Evolutionary conservation across 129 eudicot genomes (phyloP).

Genomic region (Chrysanthemum lavandulifolium): DNA sequence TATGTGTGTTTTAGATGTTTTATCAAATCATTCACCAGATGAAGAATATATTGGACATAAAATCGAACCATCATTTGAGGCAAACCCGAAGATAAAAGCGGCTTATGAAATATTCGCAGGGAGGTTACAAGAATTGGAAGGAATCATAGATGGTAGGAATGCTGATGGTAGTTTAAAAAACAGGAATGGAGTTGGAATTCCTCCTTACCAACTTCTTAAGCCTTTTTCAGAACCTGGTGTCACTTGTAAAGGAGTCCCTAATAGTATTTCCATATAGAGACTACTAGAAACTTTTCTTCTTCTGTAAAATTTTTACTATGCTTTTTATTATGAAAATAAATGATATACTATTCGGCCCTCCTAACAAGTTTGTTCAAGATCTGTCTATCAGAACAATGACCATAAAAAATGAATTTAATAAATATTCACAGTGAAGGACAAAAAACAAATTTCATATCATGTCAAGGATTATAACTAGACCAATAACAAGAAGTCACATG

Average conservation of each 20-base stretch:
- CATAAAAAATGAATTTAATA: too few species aligned
- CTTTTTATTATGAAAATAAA: too few species aligned
- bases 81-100: not conserved
- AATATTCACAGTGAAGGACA: too few species aligned
- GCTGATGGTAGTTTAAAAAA: not conserved
- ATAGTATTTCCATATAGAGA: too few species aligned
- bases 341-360: too few species aligned
- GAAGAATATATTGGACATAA: not conserved
- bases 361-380: too few species aligned
- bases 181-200: not conserved
- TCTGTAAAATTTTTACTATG: too few species aligned
- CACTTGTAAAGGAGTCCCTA: conserved; percentile 18
- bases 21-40: not conserved
- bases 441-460: too few species aligned
- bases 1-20: not conserved
- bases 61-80: not conserved
- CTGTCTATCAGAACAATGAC: too few species aligned
- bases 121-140: not conserved
- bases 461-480: too few species aligned
- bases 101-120: not conserved
- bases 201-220: not conserved
- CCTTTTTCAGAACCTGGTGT: conserved; percentile 47
- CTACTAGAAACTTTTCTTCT: too few species aligned
- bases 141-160: not conserved
- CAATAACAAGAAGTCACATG: too few species aligned